Conservation (phyloP, 306 rosid species). For the Datisca glomerata region DNA sequence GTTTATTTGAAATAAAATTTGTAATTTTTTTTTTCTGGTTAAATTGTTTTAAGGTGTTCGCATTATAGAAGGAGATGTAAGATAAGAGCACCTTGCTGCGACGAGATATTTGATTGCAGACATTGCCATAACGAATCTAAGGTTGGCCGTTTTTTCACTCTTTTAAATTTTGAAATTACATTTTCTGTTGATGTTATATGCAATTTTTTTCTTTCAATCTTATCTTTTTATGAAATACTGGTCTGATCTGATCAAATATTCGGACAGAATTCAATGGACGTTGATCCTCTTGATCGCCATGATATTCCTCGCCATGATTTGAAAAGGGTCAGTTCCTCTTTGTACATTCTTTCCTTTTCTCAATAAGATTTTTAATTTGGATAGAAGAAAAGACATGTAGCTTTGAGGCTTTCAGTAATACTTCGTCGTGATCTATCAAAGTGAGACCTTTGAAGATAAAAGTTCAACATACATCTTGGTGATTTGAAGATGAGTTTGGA, state of each 20-base stretch:
- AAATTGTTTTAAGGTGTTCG: constrained; percentile 17
- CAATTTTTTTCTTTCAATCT: background rate
- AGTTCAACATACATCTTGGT: too few relatives aligned
- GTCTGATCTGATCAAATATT: too few relatives aligned
- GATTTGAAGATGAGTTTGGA: too few relatives aligned
- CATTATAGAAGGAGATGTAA: constrained; percentile 71
- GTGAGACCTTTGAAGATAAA: too few relatives aligned
- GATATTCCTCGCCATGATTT: constrained; percentile 73
- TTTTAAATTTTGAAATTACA: background rate
- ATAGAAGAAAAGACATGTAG: too few relatives aligned
- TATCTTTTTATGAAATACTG: background rate
- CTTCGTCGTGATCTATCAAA: too few relatives aligned
- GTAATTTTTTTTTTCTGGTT: background rate
- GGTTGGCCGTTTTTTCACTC: constrained; percentile 12
- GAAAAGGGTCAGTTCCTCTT: constrained; percentile 30
- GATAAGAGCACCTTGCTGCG: constrained; percentile 61
- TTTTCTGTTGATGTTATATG: background rate
- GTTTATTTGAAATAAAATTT: too few relatives aligned
- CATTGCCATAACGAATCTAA: constrained; percentile 75
- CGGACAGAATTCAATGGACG: constrained; percentile 57
- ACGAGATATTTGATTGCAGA: constrained; percentile 49
- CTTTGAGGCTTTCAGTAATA: too few relatives aligned
- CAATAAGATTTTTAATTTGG: background rate
- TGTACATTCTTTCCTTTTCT: background rate
- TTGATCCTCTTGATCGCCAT: constrained; percentile 42